Percentiles rank a stretch among this genome's conserved stretches.
phyloP scores from a whole-genome alignment of 352 stramenopile species.

The Phytophthora brassicae region DNA sequence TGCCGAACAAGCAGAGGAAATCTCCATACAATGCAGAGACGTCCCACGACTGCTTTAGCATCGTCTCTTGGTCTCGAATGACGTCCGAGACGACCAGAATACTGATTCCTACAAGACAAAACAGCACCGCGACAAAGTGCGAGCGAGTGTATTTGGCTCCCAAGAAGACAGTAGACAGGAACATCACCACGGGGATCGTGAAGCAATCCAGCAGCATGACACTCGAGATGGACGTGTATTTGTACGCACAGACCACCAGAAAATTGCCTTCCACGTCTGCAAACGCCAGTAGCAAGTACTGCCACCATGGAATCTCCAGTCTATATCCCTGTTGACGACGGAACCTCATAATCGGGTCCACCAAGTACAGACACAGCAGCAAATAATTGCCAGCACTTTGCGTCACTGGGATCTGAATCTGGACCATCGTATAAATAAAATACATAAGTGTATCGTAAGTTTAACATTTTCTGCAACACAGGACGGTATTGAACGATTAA shows the following conservation, averaged over 20 bases:
- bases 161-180: constrained; percentile 91
- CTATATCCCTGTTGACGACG: constrained; percentile 45
- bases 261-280: constrained; percentile 97
- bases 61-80: constrained; percentile 38
- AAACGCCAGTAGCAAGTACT: constrained; percentile 91
- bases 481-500: too few species aligned
- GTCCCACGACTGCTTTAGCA: constrained; percentile 33
- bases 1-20: constrained; percentile 89
- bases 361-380: constrained; percentile 60
- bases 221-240: constrained; percentile 96
- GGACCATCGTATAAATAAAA: constrained; percentile 3
- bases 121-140: constrained; percentile 75
- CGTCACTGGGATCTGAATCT: constrained; percentile 78
- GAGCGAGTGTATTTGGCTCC: constrained; percentile 68
- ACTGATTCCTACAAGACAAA: constrained; percentile 87
- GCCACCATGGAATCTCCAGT: constrained; percentile 77
- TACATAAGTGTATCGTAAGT: constrained; percentile 9
- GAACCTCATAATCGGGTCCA: constrained; percentile 46
- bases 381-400: constrained; percentile 78
- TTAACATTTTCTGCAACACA: too few species aligned
- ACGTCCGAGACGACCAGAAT: constrained; percentile 89
- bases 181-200: constrained; percentile 94
- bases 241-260: constrained; percentile 93
- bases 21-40: constrained; percentile 85
- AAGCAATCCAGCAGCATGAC: constrained; percentile 96